Base-by-base conservation (phyloP, 2,329 filamentous ascomycete genomes). In the Aspergillus fijiensis region DNA sequence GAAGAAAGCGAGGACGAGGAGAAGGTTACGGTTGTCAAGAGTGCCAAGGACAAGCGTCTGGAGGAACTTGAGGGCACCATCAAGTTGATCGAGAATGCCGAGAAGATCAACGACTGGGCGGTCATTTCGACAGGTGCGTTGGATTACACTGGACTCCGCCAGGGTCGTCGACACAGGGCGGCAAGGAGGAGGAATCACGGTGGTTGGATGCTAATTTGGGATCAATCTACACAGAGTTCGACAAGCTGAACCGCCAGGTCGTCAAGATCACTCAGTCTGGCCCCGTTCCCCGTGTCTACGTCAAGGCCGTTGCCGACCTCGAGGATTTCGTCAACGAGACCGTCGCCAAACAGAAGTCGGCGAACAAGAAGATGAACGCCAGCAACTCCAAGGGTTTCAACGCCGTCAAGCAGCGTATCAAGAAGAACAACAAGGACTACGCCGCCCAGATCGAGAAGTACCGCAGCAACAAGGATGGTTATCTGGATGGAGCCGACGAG, bases 381-480 rank as follows among this genome's bases (percentile, higher is more conserved):
- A 95, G 89, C 74, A 96, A 94, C 75, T 90, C 92, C 67, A 91
- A 92, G 80, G 92, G 93, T 72, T 86, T 99, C 72, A 99, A 98
- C 77, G 92, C 93, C 64, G 91, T 98, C 73, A 96, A 97, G 82
- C 95, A 99, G 79, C 93, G 93, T 81, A 92, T 99, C 82, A 93
- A 94, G 87, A 98, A 97, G 86, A 94, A 94, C 81, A 96, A 94
- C 85, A 96, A 96, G 81, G 94, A 98, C 66, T 94, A 94, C 80
- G 87, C 91, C 73, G 82, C 85, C 63, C 91, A 96, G 73, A 89
- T 99, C 70, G 92, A 96, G 69, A 85, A 88, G 65, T 99, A 94
- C 82, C 85, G 90, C 68, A 88, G 86, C 65, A 87, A 96, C 77
- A 92, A 94, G 77, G 92, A 94, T 65, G 87, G 81, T 19, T 98